phyloP scores from a whole-genome alignment of 2,329 filamentous ascomycete genomes.

The Myriosclerotinia curreyana region DNA sequence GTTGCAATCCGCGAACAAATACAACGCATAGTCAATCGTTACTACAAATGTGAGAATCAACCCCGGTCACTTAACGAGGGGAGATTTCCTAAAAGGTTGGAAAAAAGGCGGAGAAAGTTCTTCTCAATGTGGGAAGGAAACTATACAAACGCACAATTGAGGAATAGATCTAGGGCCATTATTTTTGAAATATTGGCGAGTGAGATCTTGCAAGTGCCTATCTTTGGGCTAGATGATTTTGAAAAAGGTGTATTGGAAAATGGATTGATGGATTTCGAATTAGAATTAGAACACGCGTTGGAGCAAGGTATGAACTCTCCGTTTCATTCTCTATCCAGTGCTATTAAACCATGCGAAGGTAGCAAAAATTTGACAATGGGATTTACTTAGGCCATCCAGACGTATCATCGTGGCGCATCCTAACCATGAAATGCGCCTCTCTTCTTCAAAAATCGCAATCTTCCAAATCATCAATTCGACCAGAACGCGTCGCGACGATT shows the following conservation, averaged over 20 bases:
- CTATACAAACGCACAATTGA: slow-evolving; percentile 5
- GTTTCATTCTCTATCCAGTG: not conserved
- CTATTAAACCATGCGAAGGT: not conserved
- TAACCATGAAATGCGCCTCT: slow-evolving; percentile 14
- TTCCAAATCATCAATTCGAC: not conserved
- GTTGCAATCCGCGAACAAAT: slow-evolving; percentile 20
- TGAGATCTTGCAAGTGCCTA: slow-evolving; percentile 7
- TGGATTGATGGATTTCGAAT: slow-evolving; percentile 15
- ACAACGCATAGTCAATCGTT: slow-evolving; percentile 17
- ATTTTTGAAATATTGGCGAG: slow-evolving; percentile 18
- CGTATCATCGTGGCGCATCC: slow-evolving; percentile 22
- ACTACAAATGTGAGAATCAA: slow-evolving; percentile 1
- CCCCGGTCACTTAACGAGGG: not conserved
- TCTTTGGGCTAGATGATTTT: slow-evolving; percentile 21
- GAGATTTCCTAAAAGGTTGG: not conserved
- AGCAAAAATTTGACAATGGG: not conserved
- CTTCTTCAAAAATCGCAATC: not conserved
- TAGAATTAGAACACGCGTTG: not conserved
- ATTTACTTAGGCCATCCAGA: slow-evolving; percentile 1
- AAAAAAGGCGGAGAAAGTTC: slow-evolving; percentile 5
- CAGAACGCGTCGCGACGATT: not conserved
- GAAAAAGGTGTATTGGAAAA: slow-evolving; percentile 6
- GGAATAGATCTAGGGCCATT: slow-evolving; percentile 10
- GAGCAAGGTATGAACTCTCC: slow-evolving; percentile 7
- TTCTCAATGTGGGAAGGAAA: slow-evolving; percentile 4